phyloP scores from a whole-genome alignment of 2,329 filamentous ascomycete genomes.

The Phaeosphaeria sp. region DNA sequence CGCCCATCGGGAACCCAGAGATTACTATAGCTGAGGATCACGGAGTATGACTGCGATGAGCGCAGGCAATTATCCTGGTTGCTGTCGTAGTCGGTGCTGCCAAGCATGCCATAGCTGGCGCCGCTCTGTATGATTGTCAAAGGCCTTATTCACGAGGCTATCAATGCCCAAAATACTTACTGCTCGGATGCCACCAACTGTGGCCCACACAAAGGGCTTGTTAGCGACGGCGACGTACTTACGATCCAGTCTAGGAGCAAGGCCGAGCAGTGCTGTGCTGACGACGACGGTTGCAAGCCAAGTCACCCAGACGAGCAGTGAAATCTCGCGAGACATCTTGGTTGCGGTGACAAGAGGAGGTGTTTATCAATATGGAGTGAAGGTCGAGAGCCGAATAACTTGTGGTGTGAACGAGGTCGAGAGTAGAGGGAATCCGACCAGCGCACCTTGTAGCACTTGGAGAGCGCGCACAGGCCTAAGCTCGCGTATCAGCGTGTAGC shows the following conservation, averaged over 20 bases:
- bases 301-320: not conserved
- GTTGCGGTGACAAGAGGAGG: not conserved
- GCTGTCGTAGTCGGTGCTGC: constrained; percentile 7
- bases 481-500: no score
- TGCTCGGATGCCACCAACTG: not conserved
- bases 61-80: constrained; percentile 9
- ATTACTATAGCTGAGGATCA: not conserved
- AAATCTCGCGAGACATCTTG: not conserved
- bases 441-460: no score
- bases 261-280: not conserved
- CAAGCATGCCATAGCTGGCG: constrained; percentile 2
- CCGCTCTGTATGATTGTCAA: constrained; percentile 6
- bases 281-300: not conserved
- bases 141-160: not conserved
- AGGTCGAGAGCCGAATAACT: not conserved
- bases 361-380: not conserved
- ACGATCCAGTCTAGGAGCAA: not conserved
- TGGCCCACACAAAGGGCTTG: not conserved
- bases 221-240: not conserved
- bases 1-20: not conserved
- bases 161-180: not conserved
- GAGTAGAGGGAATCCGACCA: no score
- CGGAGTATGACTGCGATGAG: constrained; percentile 3
- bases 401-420: no score
- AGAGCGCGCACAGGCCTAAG: no score